Percentiles rank a stretch among this genome's conserved stretches.
Evolutionary conservation across 2,329 filamentous ascomycete genomes (phyloP).

Genomic region (Periconia sp.): DNA sequence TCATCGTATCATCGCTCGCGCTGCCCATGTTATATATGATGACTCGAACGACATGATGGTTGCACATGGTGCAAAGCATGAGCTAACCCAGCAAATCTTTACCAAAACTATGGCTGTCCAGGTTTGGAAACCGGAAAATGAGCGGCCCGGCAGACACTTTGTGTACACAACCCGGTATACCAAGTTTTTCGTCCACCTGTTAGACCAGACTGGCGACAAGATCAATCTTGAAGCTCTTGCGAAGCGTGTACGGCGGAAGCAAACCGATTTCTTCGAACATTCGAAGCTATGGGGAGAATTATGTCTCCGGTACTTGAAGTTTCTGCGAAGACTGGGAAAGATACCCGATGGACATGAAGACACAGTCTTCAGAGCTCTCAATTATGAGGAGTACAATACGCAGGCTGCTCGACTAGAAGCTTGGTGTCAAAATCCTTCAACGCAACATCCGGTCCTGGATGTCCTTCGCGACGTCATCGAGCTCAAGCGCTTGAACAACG

Average conservation of each 20-base stretch:
- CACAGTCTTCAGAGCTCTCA: slow-evolving; percentile 66
- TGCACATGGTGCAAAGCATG: slow-evolving; percentile 71
- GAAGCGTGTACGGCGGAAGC: slow-evolving; percentile 79
- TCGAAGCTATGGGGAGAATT: slow-evolving; percentile 67
- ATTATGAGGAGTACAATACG: slow-evolving; percentile 68
- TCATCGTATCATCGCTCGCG: slow-evolving; percentile 84
- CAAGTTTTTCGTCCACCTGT: slow-evolving; percentile 76
- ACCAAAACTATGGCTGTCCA: slow-evolving; percentile 95
- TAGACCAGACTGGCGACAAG: slow-evolving; percentile 77
- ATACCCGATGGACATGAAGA: slow-evolving; percentile 69
- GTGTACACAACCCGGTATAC: slow-evolving; percentile 90
- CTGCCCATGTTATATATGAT: slow-evolving; percentile 67
- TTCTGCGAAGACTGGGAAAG: slow-evolving; percentile 63
- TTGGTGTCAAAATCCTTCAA: slow-evolving; percentile 60
- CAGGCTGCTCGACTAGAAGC: slow-evolving; percentile 65
- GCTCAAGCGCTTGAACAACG: slow-evolving; percentile 80
- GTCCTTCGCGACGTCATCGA: slow-evolving; percentile 71
- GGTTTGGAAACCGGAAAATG: slow-evolving; percentile 92
- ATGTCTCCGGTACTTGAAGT: slow-evolving; percentile 62
- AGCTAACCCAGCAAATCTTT: slow-evolving; percentile 83
- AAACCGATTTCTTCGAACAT: slow-evolving; percentile 74
- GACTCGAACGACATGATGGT: slow-evolving; percentile 58
- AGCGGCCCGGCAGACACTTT: slow-evolving; percentile 83
- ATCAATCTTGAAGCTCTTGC: slow-evolving; percentile 78
- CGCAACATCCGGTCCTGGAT: slow-evolving; percentile 60